Evolutionary conservation across 2,329 filamentous ascomycete species (phyloP).

Genomic region (Truncatella angustata): DNA sequence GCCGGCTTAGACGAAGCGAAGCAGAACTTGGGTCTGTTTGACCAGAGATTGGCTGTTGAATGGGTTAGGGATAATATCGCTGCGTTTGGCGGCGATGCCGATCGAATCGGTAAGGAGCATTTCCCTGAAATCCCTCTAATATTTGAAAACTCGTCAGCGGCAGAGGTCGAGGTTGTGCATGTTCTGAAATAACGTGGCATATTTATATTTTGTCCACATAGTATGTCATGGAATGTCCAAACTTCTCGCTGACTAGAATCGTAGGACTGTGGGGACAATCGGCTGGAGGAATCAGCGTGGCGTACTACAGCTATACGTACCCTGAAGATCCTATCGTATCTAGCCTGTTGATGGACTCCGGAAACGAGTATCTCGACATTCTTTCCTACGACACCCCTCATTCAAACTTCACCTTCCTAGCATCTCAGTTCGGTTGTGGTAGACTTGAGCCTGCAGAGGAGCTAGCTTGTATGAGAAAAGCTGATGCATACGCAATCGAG

Average conservation of each 20-base stretch:
- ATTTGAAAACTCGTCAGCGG: too few relatives aligned
- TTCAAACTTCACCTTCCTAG: slow-evolving; percentile 35
- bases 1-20: slow-evolving; percentile 20
- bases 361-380: slow-evolving; percentile 30
- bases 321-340: slow-evolving; percentile 42
- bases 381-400: slow-evolving; percentile 21
- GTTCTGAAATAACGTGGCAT: too few relatives aligned
- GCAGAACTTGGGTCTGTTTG: slow-evolving; percentile 46
- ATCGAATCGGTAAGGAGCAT: slow-evolving; percentile 29
- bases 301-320: slow-evolving; percentile 43
- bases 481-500: slow-evolving; percentile 25
- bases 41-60: slow-evolving; percentile 48
- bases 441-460: slow-evolving; percentile 22
- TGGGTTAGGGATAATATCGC: slow-evolving; percentile 49
- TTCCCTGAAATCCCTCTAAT: background rate
- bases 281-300: slow-evolving; percentile 39
- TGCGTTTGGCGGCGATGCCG: slow-evolving; percentile 44
- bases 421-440: slow-evolving; percentile 32
- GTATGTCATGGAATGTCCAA: background rate
- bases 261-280: slow-evolving; percentile 39
- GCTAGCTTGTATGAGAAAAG: slow-evolving; percentile 34
- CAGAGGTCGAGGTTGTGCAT: too few relatives aligned
- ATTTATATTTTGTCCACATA: too few relatives aligned
- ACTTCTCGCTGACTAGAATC: background rate
- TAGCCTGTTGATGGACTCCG: slow-evolving; percentile 40